These are phyloP conservation scores for Corylus heterophylla DNA, from an alignment of 306 rosid species.

Conservation along the genomic window DNA sequence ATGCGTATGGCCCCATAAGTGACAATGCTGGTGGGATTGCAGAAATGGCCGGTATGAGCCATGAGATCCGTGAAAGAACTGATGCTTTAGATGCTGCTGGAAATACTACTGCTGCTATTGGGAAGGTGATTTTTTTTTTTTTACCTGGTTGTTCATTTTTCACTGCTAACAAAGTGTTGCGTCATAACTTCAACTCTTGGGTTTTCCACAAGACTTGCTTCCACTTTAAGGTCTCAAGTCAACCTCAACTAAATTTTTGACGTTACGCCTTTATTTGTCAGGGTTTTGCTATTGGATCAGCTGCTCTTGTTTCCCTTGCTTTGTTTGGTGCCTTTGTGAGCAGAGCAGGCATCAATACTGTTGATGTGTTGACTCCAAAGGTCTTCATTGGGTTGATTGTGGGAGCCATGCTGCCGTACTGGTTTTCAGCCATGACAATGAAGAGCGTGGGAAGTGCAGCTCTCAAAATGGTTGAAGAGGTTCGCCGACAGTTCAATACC, in stretches of 20 bases:
- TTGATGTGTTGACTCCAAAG: conserved; percentile 59
- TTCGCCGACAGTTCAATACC: conserved; percentile 58
- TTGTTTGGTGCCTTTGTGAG: conserved; percentile 69
- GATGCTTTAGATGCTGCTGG: conserved; percentile 80
- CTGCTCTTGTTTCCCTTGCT: conserved; percentile 68
- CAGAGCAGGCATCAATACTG: conserved; percentile 60
- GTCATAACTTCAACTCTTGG: not conserved
- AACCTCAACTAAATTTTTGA: not conserved
- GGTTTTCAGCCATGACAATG: conserved; percentile 82
- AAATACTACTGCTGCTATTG: conserved; percentile 79
- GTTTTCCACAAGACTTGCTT: not conserved
- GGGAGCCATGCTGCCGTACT: conserved; percentile 78
- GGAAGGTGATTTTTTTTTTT: conserved; percentile 45
- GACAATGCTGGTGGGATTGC: conserved; percentile 80
- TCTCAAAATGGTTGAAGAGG: conserved; percentile 80
- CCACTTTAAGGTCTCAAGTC: not conserved
- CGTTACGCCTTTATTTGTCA: conserved; percentile 11
- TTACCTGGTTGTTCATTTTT: not conserved
- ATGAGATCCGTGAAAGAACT: conserved; percentile 60
- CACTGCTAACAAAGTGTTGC: not conserved
- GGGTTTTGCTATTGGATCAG: conserved; percentile 77
- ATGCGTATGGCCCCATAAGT: conserved; percentile 75
- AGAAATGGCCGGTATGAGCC: conserved; percentile 78
- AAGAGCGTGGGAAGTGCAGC: conserved; percentile 75
- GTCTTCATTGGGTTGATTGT: conserved; percentile 68